Evolutionary conservation across 768 basidiomycete genomes (phyloP), one percentile per base, ranked within the genome.

Genomic region (Erythrobasidium yunnanense): DNA sequence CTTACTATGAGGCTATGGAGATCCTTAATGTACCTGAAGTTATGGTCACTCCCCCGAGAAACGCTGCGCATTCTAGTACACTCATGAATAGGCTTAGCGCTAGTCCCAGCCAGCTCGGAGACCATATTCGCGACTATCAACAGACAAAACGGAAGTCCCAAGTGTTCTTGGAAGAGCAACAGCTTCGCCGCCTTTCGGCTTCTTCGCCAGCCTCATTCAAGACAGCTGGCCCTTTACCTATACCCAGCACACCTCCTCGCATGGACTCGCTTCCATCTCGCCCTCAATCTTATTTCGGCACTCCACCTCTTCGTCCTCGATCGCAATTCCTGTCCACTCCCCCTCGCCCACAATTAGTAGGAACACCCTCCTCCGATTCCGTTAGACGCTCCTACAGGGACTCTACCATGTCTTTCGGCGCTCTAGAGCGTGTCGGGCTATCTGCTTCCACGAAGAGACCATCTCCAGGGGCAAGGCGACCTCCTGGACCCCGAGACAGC

Each of bases 401-500:
- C n/a, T 71, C 70, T 47, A 62, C 66, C 27, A 55, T 67, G 68
- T 69, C 68, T 33, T 50, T 70, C 33, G 47, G 45, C 5, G 69
- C 68, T 13, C 68, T 72, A 34, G 71, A 72, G 32, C 13, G 22
- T 1, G 66, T 49, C 11, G 68, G 65, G 1, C 15, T 55, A 3
- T 29, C 52, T 8, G 65, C 68, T 5, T 54, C 53, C 35, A 17
- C 35, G 20, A 66, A 45, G 23, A 58, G 71, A 18, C 53, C 66
- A 18, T 25, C 69, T 1, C 47, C 49, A 0, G 51, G 18, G 6
- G 35, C n/a, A 3, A 27, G n/a, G 23, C 17, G 45, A 22, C 49
- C 38, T 18, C 49, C 51, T 46, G 65, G 34, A 22, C 22, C 25
- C 7, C 77, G 8, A 72, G 76, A 63, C 76, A 63, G 60, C 47